A percentile compares a stretch with the other conserved stretches of the same genome.
Evolutionary conservation across 495 filamentous ascomycete genomes (phyloP).

Genomic region (Aspergillus nanangensis): DNA sequence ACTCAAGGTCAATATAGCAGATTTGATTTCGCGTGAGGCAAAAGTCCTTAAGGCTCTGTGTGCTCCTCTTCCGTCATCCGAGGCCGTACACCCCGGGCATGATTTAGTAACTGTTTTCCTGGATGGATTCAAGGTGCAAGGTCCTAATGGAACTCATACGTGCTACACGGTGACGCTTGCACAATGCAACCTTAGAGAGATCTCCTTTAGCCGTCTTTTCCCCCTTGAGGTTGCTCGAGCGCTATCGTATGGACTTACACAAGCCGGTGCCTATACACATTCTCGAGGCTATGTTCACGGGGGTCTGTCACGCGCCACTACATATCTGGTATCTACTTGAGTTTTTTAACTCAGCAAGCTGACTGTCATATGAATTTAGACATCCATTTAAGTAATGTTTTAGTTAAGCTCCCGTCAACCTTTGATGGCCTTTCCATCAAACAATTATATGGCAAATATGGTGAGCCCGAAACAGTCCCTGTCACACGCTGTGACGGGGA

Average conservation of each 20-base stretch:
- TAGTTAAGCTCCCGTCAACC: conserved; percentile 26
- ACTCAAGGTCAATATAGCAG: conserved; percentile 23
- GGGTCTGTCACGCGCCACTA: conserved; percentile 19
- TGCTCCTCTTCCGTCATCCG: background rate
- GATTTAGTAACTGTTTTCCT: conserved; percentile 8
- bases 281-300: conserved; percentile 31
- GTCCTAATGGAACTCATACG: conserved; percentile 24
- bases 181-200: conserved; percentile 22
- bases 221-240: conserved; percentile 25
- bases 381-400: conserved; percentile 31
- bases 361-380: too few species aligned
- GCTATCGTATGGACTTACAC: conserved; percentile 13
- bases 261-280: conserved; percentile 27
- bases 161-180: conserved; percentile 21
- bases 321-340: too few species aligned
- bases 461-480: conserved; percentile 16
- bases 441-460: conserved; percentile 25
- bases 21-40: conserved; percentile 11
- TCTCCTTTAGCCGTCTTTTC: conserved; percentile 21
- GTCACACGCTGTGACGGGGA: conserved; percentile 14
- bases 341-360: too few species aligned
- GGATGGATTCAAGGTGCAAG: conserved; percentile 24
- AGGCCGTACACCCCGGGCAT: conserved; percentile 9
- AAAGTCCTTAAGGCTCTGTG: conserved; percentile 21
- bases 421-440: conserved; percentile 24